Conservation (phyloP, 1,139 yeast genomes). For the Hansenula sp. region DNA sequence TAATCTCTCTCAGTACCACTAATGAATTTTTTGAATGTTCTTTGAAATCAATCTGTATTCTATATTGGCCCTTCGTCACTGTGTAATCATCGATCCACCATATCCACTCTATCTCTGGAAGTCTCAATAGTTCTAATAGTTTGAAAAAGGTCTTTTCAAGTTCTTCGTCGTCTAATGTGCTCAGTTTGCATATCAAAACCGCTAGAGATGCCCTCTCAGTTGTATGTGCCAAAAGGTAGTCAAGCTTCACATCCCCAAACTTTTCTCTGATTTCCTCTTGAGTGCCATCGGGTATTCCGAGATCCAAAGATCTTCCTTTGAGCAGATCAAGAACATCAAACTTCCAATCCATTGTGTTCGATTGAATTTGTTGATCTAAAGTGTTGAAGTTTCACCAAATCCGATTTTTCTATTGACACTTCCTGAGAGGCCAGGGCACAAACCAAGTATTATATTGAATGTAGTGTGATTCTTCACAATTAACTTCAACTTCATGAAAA, state of each 20-base stretch:
- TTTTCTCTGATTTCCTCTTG: not conserved
- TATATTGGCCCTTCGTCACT: constrained; percentile 7
- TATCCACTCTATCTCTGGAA: constrained; percentile 15
- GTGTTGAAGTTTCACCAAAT: not conserved
- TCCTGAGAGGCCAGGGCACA: not conserved
- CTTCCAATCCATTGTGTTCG: not conserved
- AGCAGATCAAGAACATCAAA: not conserved
- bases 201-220: constrained; percentile 1
- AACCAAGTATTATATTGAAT: not conserved
- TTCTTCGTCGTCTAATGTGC: not conserved
- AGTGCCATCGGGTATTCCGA: not conserved
- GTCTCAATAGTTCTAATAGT: not conserved
- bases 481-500: too few relatives aligned
- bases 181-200: not conserved
- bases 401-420: not conserved
- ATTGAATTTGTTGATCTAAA: too few relatives aligned
- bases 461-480: not conserved
- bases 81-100: constrained; percentile 19
- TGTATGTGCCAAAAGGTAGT: not conserved
- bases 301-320: not conserved
- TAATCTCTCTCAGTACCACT: constrained; percentile 1
- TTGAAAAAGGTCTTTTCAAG: not conserved
- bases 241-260: not conserved
- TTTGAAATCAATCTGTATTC: constrained; percentile 11
- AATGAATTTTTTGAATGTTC: constrained; percentile 3